Evolutionary conservation across 2,329 filamentous ascomycete species (phyloP).

Genomic region (Diaporthe velutina): DNA sequence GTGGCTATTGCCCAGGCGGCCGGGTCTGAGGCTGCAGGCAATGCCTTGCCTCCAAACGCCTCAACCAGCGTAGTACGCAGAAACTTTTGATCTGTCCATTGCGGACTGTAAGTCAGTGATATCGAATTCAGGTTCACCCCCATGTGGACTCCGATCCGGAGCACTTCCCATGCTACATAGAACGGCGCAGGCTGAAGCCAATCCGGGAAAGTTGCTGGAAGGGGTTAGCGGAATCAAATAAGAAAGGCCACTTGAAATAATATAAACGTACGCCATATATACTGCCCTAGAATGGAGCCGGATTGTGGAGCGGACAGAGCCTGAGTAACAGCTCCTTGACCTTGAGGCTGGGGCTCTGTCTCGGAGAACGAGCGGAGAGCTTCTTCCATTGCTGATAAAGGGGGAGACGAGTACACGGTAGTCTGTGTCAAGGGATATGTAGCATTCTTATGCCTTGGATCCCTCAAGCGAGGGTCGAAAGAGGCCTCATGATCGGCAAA

Average conservation of each 20-base stretch:
- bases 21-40: conserved; percentile 55
- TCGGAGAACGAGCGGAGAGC: neutral
- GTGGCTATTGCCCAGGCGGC: neutral
- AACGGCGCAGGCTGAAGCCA: conserved; percentile 60
- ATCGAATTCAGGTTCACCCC: conserved; percentile 54
- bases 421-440: neutral
- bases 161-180: conserved; percentile 65
- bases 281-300: neutral
- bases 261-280: neutral
- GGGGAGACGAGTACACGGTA: neutral
- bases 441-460: neutral
- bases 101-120: conserved; percentile 52
- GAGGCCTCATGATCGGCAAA: neutral
- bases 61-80: conserved; percentile 60
- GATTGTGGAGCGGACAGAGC: neutral
- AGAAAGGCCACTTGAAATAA: neutral
- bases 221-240: conserved; percentile 16
- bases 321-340: neutral
- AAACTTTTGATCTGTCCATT: conserved; percentile 58
- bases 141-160: conserved; percentile 62
- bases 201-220: conserved; percentile 53
- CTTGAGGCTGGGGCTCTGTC: neutral
- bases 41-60: conserved; percentile 56
- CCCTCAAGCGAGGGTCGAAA: neutral
- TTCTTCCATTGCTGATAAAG: conserved; percentile 2